Conservation (phyloP, 176 grass and related monocot species). For the Alopecurus myosuroides region DNA sequence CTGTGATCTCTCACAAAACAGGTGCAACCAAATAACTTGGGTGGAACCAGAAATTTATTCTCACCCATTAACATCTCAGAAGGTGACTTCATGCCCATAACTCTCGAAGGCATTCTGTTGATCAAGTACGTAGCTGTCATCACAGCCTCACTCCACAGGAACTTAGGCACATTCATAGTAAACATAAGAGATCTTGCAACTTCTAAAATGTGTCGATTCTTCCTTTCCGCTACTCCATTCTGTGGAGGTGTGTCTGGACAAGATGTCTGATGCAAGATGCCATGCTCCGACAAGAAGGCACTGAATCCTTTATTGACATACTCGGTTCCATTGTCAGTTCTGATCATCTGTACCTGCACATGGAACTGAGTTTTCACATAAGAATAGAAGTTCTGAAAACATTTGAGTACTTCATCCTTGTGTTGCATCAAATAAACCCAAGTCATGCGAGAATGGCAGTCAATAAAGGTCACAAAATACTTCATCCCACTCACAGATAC, state of each 20-base stretch:
- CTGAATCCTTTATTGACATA: not conserved
- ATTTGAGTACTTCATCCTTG: not conserved
- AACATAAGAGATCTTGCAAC: no score
- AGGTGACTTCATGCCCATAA: no score
- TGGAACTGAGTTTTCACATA: not conserved
- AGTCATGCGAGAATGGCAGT: not conserved
- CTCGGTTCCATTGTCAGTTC: not conserved
- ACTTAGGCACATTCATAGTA: no score
- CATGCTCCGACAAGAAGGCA: not conserved
- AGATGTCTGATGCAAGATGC: not conserved
- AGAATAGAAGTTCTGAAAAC: not conserved
- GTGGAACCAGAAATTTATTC: no score
- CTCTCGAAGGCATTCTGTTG: no score
- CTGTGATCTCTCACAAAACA: no score
- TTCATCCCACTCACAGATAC: not conserved
- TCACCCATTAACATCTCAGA: no score
- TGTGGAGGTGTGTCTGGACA: no score
- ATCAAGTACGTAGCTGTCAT: no score
- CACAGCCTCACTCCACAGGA: no score
- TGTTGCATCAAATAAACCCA: not conserved
- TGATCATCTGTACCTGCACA: not conserved
- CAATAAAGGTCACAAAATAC: not conserved
- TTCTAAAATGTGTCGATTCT: not conserved
- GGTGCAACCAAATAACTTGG: no score
- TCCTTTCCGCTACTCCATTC: not conserved